A percentile compares a stretch with the other conserved stretches of the same genome.
Evolutionary conservation across 495 filamentous ascomycete genomes (phyloP).

Genomic region (Geopyxis carbonaria): DNA sequence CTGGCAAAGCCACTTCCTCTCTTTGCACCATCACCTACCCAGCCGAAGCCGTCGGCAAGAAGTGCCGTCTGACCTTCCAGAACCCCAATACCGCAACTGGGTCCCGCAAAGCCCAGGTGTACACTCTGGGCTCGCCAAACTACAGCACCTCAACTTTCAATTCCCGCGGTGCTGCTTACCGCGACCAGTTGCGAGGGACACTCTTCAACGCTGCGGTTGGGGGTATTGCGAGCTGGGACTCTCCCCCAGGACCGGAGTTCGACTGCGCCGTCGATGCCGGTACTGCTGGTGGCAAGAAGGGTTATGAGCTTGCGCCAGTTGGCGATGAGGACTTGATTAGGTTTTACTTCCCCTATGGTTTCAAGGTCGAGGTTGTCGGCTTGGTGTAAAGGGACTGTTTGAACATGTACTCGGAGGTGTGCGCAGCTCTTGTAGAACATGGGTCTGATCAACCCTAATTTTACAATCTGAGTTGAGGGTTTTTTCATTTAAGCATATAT

Average conservation of each 20-base stretch:
- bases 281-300: not conserved
- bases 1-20: not conserved
- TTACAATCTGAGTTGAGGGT: too few relatives aligned
- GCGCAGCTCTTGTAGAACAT: too few relatives aligned
- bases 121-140: not conserved
- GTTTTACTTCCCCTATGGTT: not conserved
- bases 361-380: not conserved
- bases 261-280: too few relatives aligned
- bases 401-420: too few relatives aligned
- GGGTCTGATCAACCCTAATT: too few relatives aligned
- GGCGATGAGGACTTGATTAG: not conserved
- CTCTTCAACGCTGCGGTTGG: not conserved
- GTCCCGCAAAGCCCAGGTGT: not conserved
- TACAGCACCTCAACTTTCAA: not conserved
- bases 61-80: not conserved
- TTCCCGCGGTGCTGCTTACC: not conserved
- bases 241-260: not conserved
- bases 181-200: not conserved
- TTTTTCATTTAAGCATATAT: too few relatives aligned
- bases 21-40: not conserved
- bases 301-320: not conserved
- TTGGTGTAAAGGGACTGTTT: too few relatives aligned
- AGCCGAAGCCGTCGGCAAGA: not conserved
- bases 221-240: not conserved
- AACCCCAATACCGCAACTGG: not conserved